Evolutionary conservation across 176 grass and related monocot species (phyloP).

Genomic region (Luzula sylvatica): DNA sequence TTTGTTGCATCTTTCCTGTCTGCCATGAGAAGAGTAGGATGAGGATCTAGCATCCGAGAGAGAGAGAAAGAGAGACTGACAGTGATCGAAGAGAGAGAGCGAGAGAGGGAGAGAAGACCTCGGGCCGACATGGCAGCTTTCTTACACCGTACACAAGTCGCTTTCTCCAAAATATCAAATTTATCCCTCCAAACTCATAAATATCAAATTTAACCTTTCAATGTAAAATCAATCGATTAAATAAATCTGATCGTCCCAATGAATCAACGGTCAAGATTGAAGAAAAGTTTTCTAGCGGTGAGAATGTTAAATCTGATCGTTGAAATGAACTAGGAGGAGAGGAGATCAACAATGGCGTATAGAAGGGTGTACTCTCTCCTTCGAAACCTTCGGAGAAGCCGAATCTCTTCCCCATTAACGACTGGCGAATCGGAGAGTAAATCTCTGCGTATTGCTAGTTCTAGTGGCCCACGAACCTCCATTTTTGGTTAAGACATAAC

Average conservation of each 20-base stretch:
- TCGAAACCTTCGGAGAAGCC: constrained; percentile 16
- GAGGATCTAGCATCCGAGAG: background rate
- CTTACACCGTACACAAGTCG: too few relatives aligned
- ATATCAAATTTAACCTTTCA: too few relatives aligned
- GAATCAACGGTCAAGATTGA: too few relatives aligned
- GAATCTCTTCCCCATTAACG: constrained; percentile 2
- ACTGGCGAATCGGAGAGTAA: background rate
- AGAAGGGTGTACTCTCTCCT: constrained; percentile 10
- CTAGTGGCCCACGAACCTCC: background rate
- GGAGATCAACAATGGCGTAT: constrained; percentile 21
- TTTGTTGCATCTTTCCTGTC: constrained; percentile 31
- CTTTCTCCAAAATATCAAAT: too few relatives aligned
- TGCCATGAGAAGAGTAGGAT: background rate
- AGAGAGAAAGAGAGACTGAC: constrained; percentile 18
- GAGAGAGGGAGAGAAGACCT: constrained; percentile 29
- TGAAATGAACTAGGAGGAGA: background rate
- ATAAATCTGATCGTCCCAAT: too few relatives aligned
- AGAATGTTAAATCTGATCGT: too few relatives aligned
- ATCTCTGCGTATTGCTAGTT: background rate
- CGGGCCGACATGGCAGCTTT: constrained; percentile 12
- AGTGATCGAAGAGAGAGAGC: constrained; percentile 47
- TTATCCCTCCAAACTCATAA: too few relatives aligned
- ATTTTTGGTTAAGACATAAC: background rate
- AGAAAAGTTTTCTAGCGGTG: too few relatives aligned
- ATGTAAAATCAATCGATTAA: too few relatives aligned